phyloP scores from a whole-genome alignment of 176 grass and related monocot genomes.

The Aechmea fasciata region DNA sequence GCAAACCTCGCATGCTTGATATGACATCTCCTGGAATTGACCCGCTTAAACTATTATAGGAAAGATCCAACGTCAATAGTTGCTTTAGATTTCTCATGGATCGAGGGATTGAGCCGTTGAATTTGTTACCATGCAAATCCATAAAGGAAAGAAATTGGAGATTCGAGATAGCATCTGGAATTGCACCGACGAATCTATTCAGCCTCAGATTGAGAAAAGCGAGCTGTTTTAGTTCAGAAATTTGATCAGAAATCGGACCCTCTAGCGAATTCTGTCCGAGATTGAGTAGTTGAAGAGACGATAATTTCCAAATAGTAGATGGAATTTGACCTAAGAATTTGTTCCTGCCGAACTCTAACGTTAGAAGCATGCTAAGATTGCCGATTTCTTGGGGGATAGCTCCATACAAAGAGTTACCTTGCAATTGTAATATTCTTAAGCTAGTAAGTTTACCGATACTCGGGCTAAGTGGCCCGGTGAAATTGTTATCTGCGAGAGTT shows the following conservation, averaged over 20 bases:
- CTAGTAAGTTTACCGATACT: slow-evolving; percentile 26
- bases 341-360: slow-evolving; percentile 24
- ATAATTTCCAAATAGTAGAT: slow-evolving; percentile 31
- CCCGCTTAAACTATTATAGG: slow-evolving; percentile 53
- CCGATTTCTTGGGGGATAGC: slow-evolving; percentile 57
- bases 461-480: slow-evolving; percentile 44
- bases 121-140: slow-evolving; percentile 48
- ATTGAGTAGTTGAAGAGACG: slow-evolving; percentile 36
- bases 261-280: slow-evolving; percentile 36
- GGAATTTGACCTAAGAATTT: slow-evolving; percentile 40
- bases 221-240: slow-evolving; percentile 43
- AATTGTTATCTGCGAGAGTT: slow-evolving; percentile 25
- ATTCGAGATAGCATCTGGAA: slow-evolving; percentile 47
- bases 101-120: slow-evolving; percentile 52
- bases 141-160: slow-evolving; percentile 49
- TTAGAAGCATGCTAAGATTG: slow-evolving; percentile 43
- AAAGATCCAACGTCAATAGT: slow-evolving; percentile 64
- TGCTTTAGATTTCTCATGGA: slow-evolving; percentile 27
- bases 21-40: slow-evolving; percentile 40
- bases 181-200: slow-evolving; percentile 44
- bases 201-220: slow-evolving; percentile 24
- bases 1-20: slow-evolving; percentile 37
- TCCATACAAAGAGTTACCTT: slow-evolving; percentile 47
- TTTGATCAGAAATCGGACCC: slow-evolving; percentile 28
- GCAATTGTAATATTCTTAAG: slow-evolving; percentile 38